Conservation (phyloP, 129 eudicot species). For the Apium graveolens region DNA sequence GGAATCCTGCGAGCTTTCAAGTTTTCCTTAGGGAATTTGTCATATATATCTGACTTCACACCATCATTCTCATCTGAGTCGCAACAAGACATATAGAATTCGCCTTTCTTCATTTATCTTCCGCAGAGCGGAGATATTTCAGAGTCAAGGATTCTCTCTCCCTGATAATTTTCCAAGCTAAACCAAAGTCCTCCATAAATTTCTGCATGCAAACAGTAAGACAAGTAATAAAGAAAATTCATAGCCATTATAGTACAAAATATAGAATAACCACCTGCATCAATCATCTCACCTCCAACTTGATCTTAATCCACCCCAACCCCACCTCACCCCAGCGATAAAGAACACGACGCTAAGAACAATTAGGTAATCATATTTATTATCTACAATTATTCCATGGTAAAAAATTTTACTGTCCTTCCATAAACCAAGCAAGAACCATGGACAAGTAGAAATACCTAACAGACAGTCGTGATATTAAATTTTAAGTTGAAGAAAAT, state of each 20-base stretch:
- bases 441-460: too few relatives aligned
- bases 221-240: neutral
- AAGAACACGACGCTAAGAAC: too few relatives aligned
- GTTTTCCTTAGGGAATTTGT: neutral
- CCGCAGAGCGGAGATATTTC: conserved; percentile 34
- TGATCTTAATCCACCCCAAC: too few relatives aligned
- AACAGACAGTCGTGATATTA: too few relatives aligned
- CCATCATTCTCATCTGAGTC: conserved; percentile 32
- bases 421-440: too few relatives aligned
- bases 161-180: conserved; percentile 60
- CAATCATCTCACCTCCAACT: neutral
- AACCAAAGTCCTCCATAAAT: conserved; percentile 29
- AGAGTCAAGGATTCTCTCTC: conserved; percentile 43
- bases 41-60: conserved; percentile 9
- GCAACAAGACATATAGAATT: conserved; percentile 26
- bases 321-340: too few relatives aligned
- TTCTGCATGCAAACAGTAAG: neutral
- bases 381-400: too few relatives aligned
- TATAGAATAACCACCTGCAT: neutral
- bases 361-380: too few relatives aligned
- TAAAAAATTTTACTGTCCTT: too few relatives aligned
- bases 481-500: too few relatives aligned
- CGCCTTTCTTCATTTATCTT: conserved; percentile 22
- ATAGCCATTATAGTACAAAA: neutral
- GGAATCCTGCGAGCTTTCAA: neutral